A percentile compares a stretch with the other conserved stretches of the same genome.
Conservation (phyloP, 306 rosid genomes). For the Bauhinia variegata region DNA sequence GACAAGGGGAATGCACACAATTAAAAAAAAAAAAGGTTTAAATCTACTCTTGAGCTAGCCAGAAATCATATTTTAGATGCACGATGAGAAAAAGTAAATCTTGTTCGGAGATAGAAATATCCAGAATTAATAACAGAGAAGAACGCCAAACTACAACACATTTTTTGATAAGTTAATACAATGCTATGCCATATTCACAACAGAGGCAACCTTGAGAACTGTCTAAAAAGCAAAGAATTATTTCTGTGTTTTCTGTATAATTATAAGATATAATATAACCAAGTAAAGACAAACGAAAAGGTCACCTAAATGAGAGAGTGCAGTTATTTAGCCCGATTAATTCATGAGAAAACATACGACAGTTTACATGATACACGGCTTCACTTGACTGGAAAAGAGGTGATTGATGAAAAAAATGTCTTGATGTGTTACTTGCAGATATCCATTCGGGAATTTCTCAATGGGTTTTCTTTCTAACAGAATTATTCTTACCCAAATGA, state of each 20-base stretch:
- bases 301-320: neutral
- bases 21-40: neutral
- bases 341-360: no score
- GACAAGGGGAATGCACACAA: neutral
- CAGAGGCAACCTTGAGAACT: no score
- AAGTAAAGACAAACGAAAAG: neutral
- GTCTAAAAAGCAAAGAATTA: neutral
- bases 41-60: neutral
- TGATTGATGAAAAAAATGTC: no score
- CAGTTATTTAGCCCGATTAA: no score
- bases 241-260: slow-evolving; percentile 9
- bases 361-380: no score
- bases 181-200: no score
- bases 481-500: neutral
- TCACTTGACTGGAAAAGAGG: no score
- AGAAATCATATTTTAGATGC: neutral
- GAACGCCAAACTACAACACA: neutral
- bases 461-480: no score
- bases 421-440: no score
- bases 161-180: neutral
- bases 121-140: neutral
- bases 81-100: neutral
- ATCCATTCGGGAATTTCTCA: no score
- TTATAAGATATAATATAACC: neutral
- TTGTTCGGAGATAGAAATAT: neutral